These are phyloP conservation scores for Amorphotheca resinae DNA, from an alignment of 495 filamentous ascomycete genomes.

Conservation along the genomic window DNA sequence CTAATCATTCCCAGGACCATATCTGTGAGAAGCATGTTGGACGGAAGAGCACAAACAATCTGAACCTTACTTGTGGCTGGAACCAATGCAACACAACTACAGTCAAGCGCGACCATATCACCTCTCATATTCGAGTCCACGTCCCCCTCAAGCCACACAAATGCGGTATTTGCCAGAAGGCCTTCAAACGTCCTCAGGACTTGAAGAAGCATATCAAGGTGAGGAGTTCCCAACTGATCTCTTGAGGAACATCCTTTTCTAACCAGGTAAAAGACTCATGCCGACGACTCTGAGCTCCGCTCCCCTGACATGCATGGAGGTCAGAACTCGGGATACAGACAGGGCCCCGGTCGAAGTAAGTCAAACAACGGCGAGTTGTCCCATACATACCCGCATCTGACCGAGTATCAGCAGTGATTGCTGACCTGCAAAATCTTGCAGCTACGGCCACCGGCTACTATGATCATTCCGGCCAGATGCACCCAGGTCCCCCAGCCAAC, in stretches of 20 bases:
- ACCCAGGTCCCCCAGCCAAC: constrained; percentile 22
- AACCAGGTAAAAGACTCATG: constrained; percentile 53
- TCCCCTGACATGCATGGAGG: constrained; percentile 56
- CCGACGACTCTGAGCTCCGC: constrained; percentile 85
- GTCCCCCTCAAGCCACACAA: constrained; percentile 97
- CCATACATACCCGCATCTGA: constrained; percentile 13
- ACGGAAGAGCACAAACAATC: constrained; percentile 96
- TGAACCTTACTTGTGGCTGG: constrained; percentile 96
- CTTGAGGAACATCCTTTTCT: constrained; percentile 8
- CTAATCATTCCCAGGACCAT: constrained; percentile 56
- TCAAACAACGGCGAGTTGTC: constrained; percentile 18
- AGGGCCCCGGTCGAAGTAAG: constrained; percentile 41
- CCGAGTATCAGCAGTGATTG: constrained; percentile 20
- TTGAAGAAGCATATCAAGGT: constrained; percentile 96
- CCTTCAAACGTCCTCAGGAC: constrained; percentile 98
- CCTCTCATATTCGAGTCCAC: constrained; percentile 96
- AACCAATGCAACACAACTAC: constrained; percentile 90
- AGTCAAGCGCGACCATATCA: constrained; percentile 99
- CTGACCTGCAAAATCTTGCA: constrained; percentile 40
- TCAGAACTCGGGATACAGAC: constrained; percentile 45
- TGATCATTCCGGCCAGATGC: constrained; percentile 46
- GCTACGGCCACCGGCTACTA: constrained; percentile 40
- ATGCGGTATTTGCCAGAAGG: constrained; percentile 96
- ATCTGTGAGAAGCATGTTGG: constrained; percentile 98
- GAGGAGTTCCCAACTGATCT: constrained; percentile 4